Evolutionary conservation across 352 stramenopile species (phyloP), one percentile per base, ranked within the genome.

Genomic region (Phytophthora chlamydospora): DNA sequence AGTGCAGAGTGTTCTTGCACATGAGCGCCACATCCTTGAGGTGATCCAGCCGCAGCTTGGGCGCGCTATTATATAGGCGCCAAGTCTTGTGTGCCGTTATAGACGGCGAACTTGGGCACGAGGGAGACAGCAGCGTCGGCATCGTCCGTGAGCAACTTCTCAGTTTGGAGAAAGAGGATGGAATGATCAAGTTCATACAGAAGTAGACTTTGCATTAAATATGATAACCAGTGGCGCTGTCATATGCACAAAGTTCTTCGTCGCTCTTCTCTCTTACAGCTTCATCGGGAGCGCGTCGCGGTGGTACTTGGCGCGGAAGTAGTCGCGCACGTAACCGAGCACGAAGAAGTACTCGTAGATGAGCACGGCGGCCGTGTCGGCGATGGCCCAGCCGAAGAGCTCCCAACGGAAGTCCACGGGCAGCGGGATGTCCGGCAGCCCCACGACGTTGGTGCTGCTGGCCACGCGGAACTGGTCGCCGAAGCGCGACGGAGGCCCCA

Each of bases 361-460:
- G 39, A 90, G 59, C 19, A 76, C 78, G 19, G 58, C 66, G 31
- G 74, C 56, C 7, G 76, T 85, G 68, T 91, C 83, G 33, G 71
- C 78, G 49, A 87, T 67, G 27, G 64, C 78, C 59, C 84, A 81
- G 31, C 68, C 78, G 36, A 91, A 82, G 3, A 89, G 54, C 47
- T 89, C 75, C 75, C 78, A 88, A 39, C 80, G 83, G 71, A 89
- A 90, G 27, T 54, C 69, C 11, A 61, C 33, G 8, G 82, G 82
- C 17, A 91, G 62, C 40, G 82, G 79, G n/a, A 91, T 91, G 49
- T 89, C 75, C 12, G 82, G 82, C 40, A 91, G 57, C 48, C 70
- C 66, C 9, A 91, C 63, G 46, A 91, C 82, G 64, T 91, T 91
- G 21, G 82, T 89, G 68, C 80, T 89, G 70, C 78, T 89, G 16